Base-by-base conservation (phyloP, 345 rosid genomes). In the Jatropha curcas region DNA sequence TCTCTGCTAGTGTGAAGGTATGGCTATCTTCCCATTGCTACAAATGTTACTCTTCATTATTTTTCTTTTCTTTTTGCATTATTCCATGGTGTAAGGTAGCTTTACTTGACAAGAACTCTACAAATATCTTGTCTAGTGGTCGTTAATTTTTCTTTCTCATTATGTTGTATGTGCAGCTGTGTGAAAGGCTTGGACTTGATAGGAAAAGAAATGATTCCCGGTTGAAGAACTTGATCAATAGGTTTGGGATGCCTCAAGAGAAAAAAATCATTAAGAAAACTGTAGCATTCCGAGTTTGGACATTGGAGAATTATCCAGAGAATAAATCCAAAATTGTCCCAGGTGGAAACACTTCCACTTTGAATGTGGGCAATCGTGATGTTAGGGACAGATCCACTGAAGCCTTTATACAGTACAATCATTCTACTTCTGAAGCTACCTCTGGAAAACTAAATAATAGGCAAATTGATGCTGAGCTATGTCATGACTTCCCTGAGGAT, bases 151-250 rank as follows among this genome's bases (percentile, higher is more conserved):
- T 56, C 46, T 61, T 24, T 46, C n/a, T 58, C 72, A 45, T 70
- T 52, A 63, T 39, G 59, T 72, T 71, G 27, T 65, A 65, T 79
- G 73, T 74, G 62, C 88, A 95, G 97, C 90, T 90, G 25, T 87
- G 89, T 60, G 88, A 80, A 69, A 91, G 89, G 83, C 96, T 91
- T 82, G 94, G 96, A 33, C 79, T 95, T 83, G 90, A 88, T 74
- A 89, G 88, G 82, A 95, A 92, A 79, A 89, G 76, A 84, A 87
- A 85, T 83, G 86, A 92, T 75, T 71, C 88, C 79, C 86, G 97
- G 77, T 75, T 89, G 73, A 68, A 78, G 72, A 90, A 83, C 81
- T 83, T 95, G 84, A 74, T 86, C 74, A 71, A 84, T 22, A 89
- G 82, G 86, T 87, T 82, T 78, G 98, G 98, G 79, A 85, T 91